Evolutionary conservation across 495 filamentous ascomycete species (phyloP), one percentile per base, ranked within the genome.

Genomic region (Oidiodendron maius): DNA sequence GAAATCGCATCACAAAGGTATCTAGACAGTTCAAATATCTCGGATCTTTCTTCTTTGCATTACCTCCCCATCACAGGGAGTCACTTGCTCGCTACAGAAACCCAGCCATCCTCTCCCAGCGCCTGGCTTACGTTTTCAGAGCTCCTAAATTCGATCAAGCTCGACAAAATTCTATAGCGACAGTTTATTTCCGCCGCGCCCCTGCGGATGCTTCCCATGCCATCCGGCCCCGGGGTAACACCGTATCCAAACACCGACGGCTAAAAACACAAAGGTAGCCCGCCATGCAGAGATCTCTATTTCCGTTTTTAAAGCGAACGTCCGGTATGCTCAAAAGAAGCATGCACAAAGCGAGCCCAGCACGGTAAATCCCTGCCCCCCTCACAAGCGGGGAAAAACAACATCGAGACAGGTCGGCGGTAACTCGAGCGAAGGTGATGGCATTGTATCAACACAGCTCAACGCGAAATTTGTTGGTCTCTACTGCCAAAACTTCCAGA

Each of bases 351-450:
- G 34, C 51, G 55, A 58, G 55, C 55, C 55, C 55, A 58, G 55
- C 51, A 48, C 51, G 26, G 26, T 5, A 30, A 30, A 30, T 41
- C 9, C 40, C 28, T 22, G 24, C 42, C 38, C 43, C 36, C 47
- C 48, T 51, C 40, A 32, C 28, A 30, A 30, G 5, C 26, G 5
- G 12, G 12, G n/a, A n/a, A n/a, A n/a, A n/a, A n/a, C n/a, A n/a
- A n/a, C n/a, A n/a, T 44, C 25, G 18, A 44, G 51, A 54, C 40
- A 44, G 23, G 41, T 26, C n/a, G 46, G 55, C 51, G 55, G 55
- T 54, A 17, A 54, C 51, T 59, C 56, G 52, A 59, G 51, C 51
- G 56, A 59, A 52, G 13, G 56, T 58, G 35, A n/a, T n/a, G 26
- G 51, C 50, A 52, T 52, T 32, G 44, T 32, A 44, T 44, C 16